Base-by-base conservation (phyloP, 1,284 basidiomycete species). In the Singerocomus inundabilis region DNA sequence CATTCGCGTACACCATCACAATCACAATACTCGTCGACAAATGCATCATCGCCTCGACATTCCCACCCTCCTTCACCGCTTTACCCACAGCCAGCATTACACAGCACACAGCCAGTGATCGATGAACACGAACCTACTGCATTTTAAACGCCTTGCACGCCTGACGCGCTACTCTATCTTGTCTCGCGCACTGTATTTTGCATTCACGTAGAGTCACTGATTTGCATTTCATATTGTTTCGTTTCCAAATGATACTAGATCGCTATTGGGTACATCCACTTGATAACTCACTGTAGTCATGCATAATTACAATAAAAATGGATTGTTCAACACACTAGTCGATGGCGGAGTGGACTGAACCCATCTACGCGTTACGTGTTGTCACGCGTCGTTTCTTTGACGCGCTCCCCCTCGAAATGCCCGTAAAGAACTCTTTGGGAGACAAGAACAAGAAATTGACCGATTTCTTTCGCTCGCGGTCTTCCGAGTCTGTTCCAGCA, bases 101-200 rank as follows among this genome's bases (percentile, higher is more conserved):
- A 67, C 13, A 68, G 59, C 46, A 69, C 59, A 57, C 69, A 61
- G 24, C 55, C 59, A 10, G 71, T 67, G n/a, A 68, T 71, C 5
- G 67, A 73, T 37, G 70, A 71, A 42, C 54, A 63, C 35, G 40
- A 37, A 40, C 46, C 60, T 25, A 46, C 43, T 35, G 44, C 53
- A 52, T 67, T 54, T 18, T 63, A 59, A 53, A 38, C 37, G 26
- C 11, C 34, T 39, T 48, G n/a, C 24, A 10, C 16, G 36, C 18
- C 21, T 18, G 24, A 37, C 28, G 49, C 37, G 15, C 40, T 29
- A 47, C 3, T 28, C 11, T 16, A 13, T 43, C 2, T 35, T 56
- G 26, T 50, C 50, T 44, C 43, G 18, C 26, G 33, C 37, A 44
- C 5, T 42, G 11, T 40, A 26, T 30, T 52, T 51, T 31, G 35